Conservation (phyloP, 495 filamentous ascomycete genomes). For the Podospora sp. region DNA sequence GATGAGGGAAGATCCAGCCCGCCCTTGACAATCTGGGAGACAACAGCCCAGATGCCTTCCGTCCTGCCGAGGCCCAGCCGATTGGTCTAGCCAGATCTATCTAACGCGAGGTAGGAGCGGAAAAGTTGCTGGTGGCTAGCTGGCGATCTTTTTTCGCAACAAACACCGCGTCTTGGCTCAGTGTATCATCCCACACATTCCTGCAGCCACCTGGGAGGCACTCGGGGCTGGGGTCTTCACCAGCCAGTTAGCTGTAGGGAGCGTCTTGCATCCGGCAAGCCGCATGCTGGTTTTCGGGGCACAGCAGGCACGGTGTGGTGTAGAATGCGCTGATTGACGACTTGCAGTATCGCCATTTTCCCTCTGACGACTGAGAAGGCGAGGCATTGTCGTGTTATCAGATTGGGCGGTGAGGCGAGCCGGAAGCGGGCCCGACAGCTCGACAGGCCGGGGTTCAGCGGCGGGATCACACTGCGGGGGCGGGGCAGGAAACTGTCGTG, state of each 20-base stretch:
- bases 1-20: background rate
- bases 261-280: background rate
- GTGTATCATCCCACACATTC: slow-evolving; percentile 16
- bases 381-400: slow-evolving; percentile 10
- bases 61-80: slow-evolving; percentile 20
- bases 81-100: slow-evolving; percentile 11
- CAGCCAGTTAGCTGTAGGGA: background rate
- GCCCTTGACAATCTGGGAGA: background rate
- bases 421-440: slow-evolving; percentile 3
- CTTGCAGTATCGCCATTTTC: background rate
- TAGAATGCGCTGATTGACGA: background rate
- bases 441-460: background rate
- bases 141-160: slow-evolving; percentile 2
- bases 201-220: slow-evolving; percentile 3
- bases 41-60: slow-evolving; percentile 7
- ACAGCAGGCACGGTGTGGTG: background rate
- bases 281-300: background rate
- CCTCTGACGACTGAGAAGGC: background rate
- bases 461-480: slow-evolving; percentile 18
- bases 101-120: background rate
- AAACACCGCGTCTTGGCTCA: background rate
- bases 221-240: background rate
- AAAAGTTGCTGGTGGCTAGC: slow-evolving; percentile 15
- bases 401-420: slow-evolving; percentile 6
- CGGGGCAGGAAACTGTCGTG: slow-evolving; percentile 13